These are phyloP conservation scores for Erythrobasidium hasegawianum DNA, from an alignment of 1,284 basidiomycete genomes.

Conservation along the genomic window DNA sequence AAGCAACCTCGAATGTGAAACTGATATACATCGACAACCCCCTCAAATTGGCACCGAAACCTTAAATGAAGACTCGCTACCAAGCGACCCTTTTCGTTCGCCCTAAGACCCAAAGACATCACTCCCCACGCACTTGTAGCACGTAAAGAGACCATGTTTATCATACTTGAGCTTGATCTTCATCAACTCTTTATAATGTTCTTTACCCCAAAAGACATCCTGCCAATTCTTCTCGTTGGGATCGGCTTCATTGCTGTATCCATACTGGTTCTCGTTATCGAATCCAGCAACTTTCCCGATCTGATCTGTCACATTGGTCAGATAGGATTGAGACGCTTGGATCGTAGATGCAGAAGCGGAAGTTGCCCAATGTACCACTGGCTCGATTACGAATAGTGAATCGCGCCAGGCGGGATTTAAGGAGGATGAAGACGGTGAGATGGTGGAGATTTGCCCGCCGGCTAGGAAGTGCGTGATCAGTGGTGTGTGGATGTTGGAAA, in stretches of 20 bases:
- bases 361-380: conserved; percentile 17
- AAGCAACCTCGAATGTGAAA: not conserved
- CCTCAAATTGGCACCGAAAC: no score
- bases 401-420: conserved; percentile 7
- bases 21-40: no score
- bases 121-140: conserved; percentile 12
- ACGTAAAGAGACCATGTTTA: conserved; percentile 21
- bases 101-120: conserved; percentile 29
- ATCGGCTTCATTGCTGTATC: conserved; percentile 33
- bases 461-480: not conserved
- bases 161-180: conserved; percentile 34
- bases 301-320: not conserved
- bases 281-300: not conserved
- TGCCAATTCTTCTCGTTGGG: conserved; percentile 29
- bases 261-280: not conserved
- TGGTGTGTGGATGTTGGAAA: not conserved
- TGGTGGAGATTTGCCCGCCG: not conserved
- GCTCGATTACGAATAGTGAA: not conserved
- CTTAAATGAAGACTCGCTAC: no score
- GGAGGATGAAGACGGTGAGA: conserved; percentile 32
- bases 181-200: conserved; percentile 31
- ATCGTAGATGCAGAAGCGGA: conserved; percentile 1
- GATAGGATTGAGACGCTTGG: not conserved
- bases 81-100: not conserved
- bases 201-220: conserved; percentile 23